Evolutionary conservation across 192 early-diverging fungal species (phyloP).

Genomic region (Gaertneriomyces semiglobifer): DNA sequence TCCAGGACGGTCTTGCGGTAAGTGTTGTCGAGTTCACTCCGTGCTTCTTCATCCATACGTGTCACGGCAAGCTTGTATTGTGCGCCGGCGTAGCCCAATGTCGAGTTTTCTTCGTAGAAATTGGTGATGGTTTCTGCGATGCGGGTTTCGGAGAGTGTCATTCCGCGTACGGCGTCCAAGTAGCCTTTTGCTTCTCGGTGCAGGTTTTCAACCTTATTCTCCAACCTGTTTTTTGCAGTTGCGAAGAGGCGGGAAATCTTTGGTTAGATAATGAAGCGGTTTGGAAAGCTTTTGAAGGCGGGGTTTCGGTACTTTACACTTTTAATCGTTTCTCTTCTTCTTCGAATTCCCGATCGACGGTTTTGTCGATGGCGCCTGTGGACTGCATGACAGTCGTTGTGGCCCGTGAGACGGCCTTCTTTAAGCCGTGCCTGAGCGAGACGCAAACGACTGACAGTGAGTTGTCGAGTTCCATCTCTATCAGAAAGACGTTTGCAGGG

Average conservation of each 20-base stretch:
- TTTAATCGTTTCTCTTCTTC: conserved; percentile 77
- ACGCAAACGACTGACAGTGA: neutral
- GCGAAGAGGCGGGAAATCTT: neutral
- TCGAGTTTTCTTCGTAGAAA: conserved; percentile 82
- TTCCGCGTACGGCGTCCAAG: conserved; percentile 76
- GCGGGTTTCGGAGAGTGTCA: conserved; percentile 71
- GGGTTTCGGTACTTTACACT: conserved; percentile 37
- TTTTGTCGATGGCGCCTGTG: conserved; percentile 72
- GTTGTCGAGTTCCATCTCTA: neutral
- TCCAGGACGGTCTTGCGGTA: conserved; percentile 86
- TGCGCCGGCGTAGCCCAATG: conserved; percentile 67
- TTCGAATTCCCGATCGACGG: conserved; percentile 75
- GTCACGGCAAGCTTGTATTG: conserved; percentile 83
- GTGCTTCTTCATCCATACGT: conserved; percentile 74
- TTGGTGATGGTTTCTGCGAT: conserved; percentile 85
- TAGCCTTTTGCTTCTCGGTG: conserved; percentile 93
- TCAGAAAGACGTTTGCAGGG: neutral
- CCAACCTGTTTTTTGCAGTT: conserved; percentile 52
- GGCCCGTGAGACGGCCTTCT: conserved; percentile 76
- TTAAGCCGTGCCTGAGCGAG: conserved; percentile 69
- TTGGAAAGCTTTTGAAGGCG: neutral
- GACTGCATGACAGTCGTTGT: conserved; percentile 65
- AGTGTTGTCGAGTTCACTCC: conserved; percentile 77
- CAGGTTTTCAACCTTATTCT: conserved; percentile 75
- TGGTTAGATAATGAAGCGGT: neutral